Conservation (phyloP, 2,329 filamentous ascomycete species). For the Arachnopeziza araneosa region DNA sequence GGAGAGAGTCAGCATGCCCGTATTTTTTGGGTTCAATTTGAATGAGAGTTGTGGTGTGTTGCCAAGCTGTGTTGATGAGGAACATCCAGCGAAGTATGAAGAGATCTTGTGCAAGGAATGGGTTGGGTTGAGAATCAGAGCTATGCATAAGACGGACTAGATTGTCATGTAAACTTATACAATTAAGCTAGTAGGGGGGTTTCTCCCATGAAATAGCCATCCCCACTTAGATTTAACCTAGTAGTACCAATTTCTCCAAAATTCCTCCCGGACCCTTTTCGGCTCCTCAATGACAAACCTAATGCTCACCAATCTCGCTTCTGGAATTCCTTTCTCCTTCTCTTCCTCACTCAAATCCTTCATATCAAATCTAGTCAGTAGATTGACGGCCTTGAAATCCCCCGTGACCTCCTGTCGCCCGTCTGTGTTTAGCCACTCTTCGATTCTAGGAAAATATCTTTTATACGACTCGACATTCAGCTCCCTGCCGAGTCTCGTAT, state of each 20-base stretch:
- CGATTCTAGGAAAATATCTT: background rate
- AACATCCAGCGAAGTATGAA: constrained; percentile 6
- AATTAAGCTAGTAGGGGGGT: too few relatives aligned
- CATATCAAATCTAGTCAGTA: background rate
- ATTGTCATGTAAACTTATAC: too few relatives aligned
- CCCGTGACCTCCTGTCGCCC: background rate
- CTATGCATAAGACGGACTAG: background rate
- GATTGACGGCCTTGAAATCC: background rate
- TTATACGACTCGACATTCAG: too few relatives aligned
- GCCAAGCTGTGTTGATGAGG: constrained; percentile 9
- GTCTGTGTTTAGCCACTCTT: background rate
- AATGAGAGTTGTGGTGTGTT: constrained; percentile 7
- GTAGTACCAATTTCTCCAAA: background rate
- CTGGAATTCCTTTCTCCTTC: background rate
- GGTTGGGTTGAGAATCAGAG: constrained; percentile 7
- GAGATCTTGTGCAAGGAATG: constrained; percentile 8
- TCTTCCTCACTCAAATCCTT: background rate
- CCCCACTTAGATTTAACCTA: too few relatives aligned
- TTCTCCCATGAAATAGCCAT: too few relatives aligned
- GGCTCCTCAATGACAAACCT: background rate
- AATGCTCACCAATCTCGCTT: background rate
- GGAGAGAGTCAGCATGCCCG: constrained; percentile 49
- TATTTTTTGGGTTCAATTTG: constrained; percentile 42
- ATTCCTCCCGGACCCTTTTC: background rate
- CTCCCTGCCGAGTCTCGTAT: background rate